A percentile compares a stretch with the other conserved stretches of the same genome.
phyloP scores from a whole-genome alignment of 345 rosid genomes.

The Firmiana major region DNA sequence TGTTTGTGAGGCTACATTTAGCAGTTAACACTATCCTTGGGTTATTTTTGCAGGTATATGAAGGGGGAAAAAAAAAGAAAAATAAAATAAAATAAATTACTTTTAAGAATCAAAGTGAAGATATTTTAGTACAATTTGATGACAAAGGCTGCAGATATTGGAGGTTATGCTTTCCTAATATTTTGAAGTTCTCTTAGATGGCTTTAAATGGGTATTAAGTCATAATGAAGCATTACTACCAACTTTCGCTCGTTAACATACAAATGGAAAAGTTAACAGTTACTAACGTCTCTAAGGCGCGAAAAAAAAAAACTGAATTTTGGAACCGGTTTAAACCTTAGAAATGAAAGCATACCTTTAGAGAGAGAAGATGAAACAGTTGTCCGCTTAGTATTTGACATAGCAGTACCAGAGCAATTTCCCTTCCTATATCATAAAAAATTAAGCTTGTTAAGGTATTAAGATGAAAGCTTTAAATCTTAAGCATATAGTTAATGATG shows the following conservation, averaged over 20 bases:
- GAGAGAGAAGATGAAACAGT: background rate
- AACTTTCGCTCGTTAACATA: background rate
- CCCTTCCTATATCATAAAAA: background rate
- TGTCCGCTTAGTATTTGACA: background rate
- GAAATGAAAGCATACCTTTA: conserved; percentile 3
- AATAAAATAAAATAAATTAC: background rate
- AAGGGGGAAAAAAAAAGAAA: background rate
- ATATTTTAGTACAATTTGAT: background rate
- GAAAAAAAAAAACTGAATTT: background rate
- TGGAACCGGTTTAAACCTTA: background rate
- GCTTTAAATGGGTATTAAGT: background rate
- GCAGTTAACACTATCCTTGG: background rate
- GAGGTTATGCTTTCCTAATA: background rate
- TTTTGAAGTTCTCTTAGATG: background rate
- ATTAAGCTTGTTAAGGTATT: background rate
- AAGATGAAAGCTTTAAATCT: background rate
- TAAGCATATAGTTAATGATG: background rate
- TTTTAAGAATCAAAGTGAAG: background rate
- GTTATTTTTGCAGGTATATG: background rate
- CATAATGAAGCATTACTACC: background rate
- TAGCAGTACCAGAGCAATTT: background rate
- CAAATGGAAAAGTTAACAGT: background rate
- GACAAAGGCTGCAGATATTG: background rate
- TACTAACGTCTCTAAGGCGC: background rate
- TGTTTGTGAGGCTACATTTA: background rate